Base-by-base conservation (phyloP, 177 flowering plant genomes). In the Tripterygium wilfordii region DNA sequence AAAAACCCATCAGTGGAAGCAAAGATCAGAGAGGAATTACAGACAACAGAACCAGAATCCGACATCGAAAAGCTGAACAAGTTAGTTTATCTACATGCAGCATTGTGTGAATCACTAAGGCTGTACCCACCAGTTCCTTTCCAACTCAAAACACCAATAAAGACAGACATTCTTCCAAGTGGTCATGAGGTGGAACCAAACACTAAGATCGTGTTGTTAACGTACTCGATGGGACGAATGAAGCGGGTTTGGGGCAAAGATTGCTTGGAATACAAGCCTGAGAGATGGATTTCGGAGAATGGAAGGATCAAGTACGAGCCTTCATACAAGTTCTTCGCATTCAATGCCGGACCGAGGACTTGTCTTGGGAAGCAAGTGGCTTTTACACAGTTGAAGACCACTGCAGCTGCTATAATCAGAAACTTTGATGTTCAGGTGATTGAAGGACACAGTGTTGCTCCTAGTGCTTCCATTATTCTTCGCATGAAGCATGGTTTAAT, bases 61-160 rank as follows among this genome's bases (percentile, higher is more conserved):
- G 38, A 29, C 2, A 16, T 36, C 9, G 44, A 39, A 7, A 56
- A 53, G 17, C 21, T 55, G 10, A 48, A 28, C 19, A 49, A 55
- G 15, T 15, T 69, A 15, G 61, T 48, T 13, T 73, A 66, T 52
- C 52, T 69, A 0, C 74, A 72, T 37, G 74, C 58, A 17, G 64
- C 78, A 10, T 29, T 73, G 12, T 60, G 69, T 31, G 78, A 69
- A 30, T 4, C 65, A 3, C 29, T 69, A n/a, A 26, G 69, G 32
- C 51, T 69, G 13, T 73, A 28, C 29, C 78, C 78, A 6, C 65
- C 75, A 2, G 69, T 66, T 4, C 65, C 75, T 3, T 42, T 63
- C 14, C 23, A 63, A 22, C 69, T 44, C 45, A 73, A 63, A 48
- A 20, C 42, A 1, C 53, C 69, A 0, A 5, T 30, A 6, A 30